A percentile compares a stretch with the other conserved stretches of the same genome.
These are phyloP conservation scores for Diaporthe citri DNA, from an alignment of 2,329 filamentous ascomycete species.

Conservation along the genomic window DNA sequence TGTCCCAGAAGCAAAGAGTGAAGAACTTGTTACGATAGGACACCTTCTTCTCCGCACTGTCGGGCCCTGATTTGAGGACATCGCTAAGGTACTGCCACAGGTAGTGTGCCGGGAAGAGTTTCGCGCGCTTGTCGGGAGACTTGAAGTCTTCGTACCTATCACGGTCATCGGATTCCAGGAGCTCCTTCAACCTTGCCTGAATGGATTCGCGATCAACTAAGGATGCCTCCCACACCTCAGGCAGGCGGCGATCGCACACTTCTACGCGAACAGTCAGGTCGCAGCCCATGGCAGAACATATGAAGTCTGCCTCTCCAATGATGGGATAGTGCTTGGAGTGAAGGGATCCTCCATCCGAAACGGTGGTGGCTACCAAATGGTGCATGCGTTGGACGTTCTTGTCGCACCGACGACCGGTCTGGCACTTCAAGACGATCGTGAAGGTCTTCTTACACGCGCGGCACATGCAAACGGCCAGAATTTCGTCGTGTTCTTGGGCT, in stretches of 20 bases:
- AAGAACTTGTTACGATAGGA: conserved; percentile 40
- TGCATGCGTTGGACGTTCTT: conserved; percentile 39
- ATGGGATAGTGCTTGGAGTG: conserved; percentile 55
- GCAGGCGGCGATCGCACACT: conserved; percentile 63
- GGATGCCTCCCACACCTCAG: conserved; percentile 55
- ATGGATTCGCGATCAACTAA: conserved; percentile 62
- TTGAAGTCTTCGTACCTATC: conserved; percentile 60
- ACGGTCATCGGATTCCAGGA: conserved; percentile 59
- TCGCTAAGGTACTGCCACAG: conserved; percentile 39
- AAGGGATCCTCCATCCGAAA: background rate
- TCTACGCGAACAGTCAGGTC: conserved; percentile 59
- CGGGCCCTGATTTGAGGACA: conserved; percentile 29
- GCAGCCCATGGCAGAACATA: conserved; percentile 58
- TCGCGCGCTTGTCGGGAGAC: conserved; percentile 43
- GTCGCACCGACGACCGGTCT: conserved; percentile 9
- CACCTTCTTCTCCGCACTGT: conserved; percentile 29
- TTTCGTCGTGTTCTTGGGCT: background rate
- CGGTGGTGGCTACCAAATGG: conserved; percentile 13
- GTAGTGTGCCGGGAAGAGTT: conserved; percentile 38
- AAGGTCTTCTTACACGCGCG: conserved; percentile 38
- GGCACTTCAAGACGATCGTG: conserved; percentile 9
- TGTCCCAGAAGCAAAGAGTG: conserved; percentile 34
- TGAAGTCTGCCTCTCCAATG: conserved; percentile 52
- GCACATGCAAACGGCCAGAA: conserved; percentile 36
- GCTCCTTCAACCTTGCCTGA: conserved; percentile 50